Base-by-base conservation (phyloP, 2,329 filamentous ascomycete species). In the Ophiocordyceps camponoti-saundersi region DNA sequence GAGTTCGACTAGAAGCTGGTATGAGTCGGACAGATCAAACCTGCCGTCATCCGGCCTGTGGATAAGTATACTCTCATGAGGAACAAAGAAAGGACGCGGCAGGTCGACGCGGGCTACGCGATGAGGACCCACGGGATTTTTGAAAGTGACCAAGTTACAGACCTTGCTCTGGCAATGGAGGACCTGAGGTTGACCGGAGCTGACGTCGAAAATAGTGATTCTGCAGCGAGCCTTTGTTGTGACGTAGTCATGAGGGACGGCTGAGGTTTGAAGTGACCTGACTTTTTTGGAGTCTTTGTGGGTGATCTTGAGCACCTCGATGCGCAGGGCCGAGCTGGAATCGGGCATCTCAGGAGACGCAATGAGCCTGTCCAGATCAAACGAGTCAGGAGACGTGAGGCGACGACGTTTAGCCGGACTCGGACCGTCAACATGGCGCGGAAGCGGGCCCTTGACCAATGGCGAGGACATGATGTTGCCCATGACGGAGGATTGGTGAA, bases 151-250 rank as follows among this genome's bases (percentile, higher is more conserved):
- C 50, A 79, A 60, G 42, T 67, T 67, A 59, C 74, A 77, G 10
- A 70, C 59, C 54, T 77, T 72, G 50, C 68, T 75, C 53, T 74
- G 68, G 51, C 72, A 72, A 53, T 75, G 66, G 48, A 78, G 57
- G 7, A 73, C 61, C 46, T 67, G 62, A 26, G 61, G 55, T 49
- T 62, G 59, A 44, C 59, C 63, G 18, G 56, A 56, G 46, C 56
- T 59, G 44, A 56, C 50, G 48, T 65, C 63, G 29, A 55, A 59
- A 47, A 66, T 57, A 29, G 61, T 65, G 49, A 66, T 58, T 51
- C 63, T 59, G 48, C 64, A 66, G 46, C 54, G 59, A 26, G 61
- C 64, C 52, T 60, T 62, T 46, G 57, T 62, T 44, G 53, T 58
- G 32, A 58, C 48, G 21, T 60, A 47, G 43, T 60, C 55, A 44